Percentiles rank a stretch among this genome's conserved stretches.
phyloP scores from a whole-genome alignment of 345 rosid genomes.

The Syzygium aqueum region DNA sequence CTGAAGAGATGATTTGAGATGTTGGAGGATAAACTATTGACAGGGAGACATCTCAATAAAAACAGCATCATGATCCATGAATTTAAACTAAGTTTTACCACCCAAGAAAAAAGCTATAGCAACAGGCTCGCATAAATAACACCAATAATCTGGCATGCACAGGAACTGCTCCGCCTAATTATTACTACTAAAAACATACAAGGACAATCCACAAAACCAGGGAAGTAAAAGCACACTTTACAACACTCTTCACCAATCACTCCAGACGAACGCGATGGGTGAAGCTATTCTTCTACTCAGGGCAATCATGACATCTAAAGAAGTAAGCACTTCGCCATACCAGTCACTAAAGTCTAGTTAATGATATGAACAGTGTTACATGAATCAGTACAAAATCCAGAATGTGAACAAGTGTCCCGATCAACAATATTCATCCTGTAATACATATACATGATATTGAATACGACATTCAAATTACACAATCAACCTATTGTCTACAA shows the following conservation, averaged over 20 bases:
- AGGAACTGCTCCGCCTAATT: neutral
- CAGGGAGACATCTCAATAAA: neutral
- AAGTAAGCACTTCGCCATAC: neutral
- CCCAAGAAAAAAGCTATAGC: neutral
- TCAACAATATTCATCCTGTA: neutral
- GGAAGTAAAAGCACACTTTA: neutral
- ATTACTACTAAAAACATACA: neutral
- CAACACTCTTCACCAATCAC: neutral
- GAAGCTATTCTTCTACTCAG: neutral
- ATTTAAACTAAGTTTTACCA: neutral
- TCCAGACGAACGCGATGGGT: neutral
- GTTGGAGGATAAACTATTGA: neutral
- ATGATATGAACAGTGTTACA: neutral
- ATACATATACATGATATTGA: neutral
- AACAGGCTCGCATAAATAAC: neutral
- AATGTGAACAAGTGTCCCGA: neutral
- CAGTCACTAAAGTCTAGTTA: neutral
- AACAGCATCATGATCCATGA: neutral
- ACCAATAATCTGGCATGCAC: neutral
- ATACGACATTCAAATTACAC: neutral
- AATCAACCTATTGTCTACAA: neutral
- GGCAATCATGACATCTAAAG: neutral
- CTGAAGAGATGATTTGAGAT: neutral
- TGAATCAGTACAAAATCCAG: neutral
- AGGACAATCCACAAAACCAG: neutral